Conservation (phyloP, 306 rosid species). For the Quercus agrifolia region DNA sequence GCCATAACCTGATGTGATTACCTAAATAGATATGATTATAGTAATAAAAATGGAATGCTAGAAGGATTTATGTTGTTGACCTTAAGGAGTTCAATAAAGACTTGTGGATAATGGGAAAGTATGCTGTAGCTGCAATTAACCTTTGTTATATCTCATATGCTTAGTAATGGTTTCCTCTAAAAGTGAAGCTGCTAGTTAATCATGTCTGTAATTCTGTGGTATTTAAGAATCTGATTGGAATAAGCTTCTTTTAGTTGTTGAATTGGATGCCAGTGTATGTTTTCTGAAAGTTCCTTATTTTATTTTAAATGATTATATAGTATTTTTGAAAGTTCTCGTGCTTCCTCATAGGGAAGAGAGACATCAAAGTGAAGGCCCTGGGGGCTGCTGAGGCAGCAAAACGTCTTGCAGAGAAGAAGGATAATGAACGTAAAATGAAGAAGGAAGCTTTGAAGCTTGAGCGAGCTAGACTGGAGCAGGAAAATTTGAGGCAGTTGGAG, state of each 20-base stretch:
- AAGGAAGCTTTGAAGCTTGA: conserved; percentile 70
- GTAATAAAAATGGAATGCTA: neutral
- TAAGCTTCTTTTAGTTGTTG: neutral
- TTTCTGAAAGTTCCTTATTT: neutral
- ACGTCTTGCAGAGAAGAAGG: conserved; percentile 77
- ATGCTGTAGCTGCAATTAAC: neutral
- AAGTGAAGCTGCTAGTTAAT: conserved; percentile 1
- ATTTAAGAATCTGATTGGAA: neutral
- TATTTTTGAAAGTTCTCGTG: conserved; percentile 21
- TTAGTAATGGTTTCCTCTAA: neutral
- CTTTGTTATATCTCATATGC: neutral
- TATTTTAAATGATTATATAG: conserved; percentile 3
- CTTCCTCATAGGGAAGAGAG: conserved; percentile 72
- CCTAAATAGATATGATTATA: neutral
- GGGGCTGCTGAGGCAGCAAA: conserved; percentile 89
- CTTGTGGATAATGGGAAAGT: neutral
- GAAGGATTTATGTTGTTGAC: neutral
- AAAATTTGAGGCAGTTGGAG: conserved; percentile 57
- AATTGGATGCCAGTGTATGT: neutral
- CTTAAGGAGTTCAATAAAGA: neutral
- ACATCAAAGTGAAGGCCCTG: conserved; percentile 78
- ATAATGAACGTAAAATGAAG: conserved; percentile 85
- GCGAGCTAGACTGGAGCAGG: conserved; percentile 62
- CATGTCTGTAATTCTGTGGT: neutral
- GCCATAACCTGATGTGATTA: neutral